A percentile compares a stretch with the other conserved stretches of the same genome.
These are phyloP conservation scores for Penicillium odoratum DNA, from an alignment of 495 filamentous ascomycete species.

Conservation along the genomic window DNA sequence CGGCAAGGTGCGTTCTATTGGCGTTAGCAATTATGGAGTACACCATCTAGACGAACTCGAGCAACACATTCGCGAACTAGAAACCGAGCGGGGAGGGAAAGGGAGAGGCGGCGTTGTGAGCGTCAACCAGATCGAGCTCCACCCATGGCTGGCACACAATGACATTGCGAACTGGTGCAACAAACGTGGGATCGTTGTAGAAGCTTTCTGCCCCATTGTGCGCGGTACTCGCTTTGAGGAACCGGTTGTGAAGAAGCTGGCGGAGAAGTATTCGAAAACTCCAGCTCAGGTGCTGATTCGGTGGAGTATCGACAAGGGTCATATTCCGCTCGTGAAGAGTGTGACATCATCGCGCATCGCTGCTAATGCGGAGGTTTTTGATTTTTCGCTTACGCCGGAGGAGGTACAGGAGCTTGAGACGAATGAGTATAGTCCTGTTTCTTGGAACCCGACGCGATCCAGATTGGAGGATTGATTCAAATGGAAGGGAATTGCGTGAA, in stretches of 20 bases:
- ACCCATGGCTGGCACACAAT: conserved; percentile 65
- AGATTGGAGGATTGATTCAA: conserved; percentile 15
- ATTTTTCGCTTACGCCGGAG: conserved; percentile 64
- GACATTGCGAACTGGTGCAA: conserved; percentile 57
- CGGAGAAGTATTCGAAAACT: conserved; percentile 58
- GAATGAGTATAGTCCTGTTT: conserved; percentile 59
- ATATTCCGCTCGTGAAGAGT: conserved; percentile 75
- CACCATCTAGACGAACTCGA: conserved; percentile 65
- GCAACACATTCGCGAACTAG: conserved; percentile 19
- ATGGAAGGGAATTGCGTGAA: neutral
- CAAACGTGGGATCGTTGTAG: conserved; percentile 54
- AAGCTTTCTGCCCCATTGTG: conserved; percentile 67
- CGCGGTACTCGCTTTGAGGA: conserved; percentile 57
- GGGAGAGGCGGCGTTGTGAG: conserved; percentile 50
- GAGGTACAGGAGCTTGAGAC: conserved; percentile 59
- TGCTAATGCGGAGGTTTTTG: conserved; percentile 68
- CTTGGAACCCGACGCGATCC: conserved; percentile 49
- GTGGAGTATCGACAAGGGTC: conserved; percentile 56
- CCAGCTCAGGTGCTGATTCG: conserved; percentile 63
- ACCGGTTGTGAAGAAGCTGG: conserved; percentile 46
- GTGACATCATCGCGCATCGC: conserved; percentile 63
- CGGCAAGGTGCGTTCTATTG: conserved; percentile 59
- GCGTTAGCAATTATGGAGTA: conserved; percentile 68
- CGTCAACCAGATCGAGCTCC: conserved; percentile 70
- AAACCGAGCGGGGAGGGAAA: conserved; percentile 30